A percentile compares a stretch with the other conserved stretches of the same genome.
These are phyloP conservation scores for Plenodomus biglobosus DNA, from an alignment of 2,329 filamentous ascomycete species.

Conservation along the genomic window DNA sequence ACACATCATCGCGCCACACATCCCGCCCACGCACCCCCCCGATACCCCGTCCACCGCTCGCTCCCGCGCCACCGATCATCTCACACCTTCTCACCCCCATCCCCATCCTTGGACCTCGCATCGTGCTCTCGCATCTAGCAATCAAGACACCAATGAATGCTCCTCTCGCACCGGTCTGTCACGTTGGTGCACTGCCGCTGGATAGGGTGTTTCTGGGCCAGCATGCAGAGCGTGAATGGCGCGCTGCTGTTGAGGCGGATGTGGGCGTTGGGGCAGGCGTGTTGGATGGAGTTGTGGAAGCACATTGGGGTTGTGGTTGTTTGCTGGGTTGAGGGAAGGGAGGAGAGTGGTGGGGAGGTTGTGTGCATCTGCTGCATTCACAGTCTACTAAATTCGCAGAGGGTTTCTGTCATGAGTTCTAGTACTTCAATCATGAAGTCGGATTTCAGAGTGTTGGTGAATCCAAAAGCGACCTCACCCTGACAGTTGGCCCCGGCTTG, in stretches of 20 bases:
- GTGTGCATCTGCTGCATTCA: too few relatives aligned
- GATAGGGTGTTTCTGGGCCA: conserved; percentile 6
- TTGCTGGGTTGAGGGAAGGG: too few relatives aligned
- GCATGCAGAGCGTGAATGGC: conserved; percentile 13
- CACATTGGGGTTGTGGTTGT: conserved; percentile 10
- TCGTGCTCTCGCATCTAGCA: conserved; percentile 11
- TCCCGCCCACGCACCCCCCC: conserved; percentile 1
- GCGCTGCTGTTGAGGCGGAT: background rate
- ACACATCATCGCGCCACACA: conserved; percentile 11
- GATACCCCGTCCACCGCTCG: conserved; percentile 7
- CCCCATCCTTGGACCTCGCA: background rate
- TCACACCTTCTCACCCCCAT: conserved; percentile 1
- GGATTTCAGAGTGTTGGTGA: too few relatives aligned
- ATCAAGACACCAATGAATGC: conserved; percentile 14
- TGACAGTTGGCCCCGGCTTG: too few relatives aligned
- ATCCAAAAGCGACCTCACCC: background rate
- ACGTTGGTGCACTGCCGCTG: conserved; percentile 10
- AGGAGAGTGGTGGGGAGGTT: too few relatives aligned
- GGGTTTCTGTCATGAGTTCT: too few relatives aligned
- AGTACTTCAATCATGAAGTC: too few relatives aligned
- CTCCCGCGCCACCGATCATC: conserved; percentile 9
- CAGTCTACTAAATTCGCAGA: too few relatives aligned
- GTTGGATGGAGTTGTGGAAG: conserved; percentile 10
- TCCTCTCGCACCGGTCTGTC: background rate
- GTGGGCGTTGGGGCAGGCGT: conserved; percentile 9